These are phyloP conservation scores for Endogone sp. DNA, from an alignment of 192 early-diverging fungal genomes.

Conservation along the genomic window DNA sequence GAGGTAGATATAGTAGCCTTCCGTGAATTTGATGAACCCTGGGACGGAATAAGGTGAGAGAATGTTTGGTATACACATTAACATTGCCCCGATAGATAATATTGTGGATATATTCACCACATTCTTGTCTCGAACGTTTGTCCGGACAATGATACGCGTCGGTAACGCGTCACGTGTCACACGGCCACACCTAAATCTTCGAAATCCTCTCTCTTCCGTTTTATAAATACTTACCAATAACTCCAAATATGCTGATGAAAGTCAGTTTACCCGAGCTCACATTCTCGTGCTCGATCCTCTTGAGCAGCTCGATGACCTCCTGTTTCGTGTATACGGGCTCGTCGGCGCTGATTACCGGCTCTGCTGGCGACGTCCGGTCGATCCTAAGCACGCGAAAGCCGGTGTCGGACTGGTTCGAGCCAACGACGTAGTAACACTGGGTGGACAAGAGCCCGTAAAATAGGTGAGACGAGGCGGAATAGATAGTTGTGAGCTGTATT, in stretches of 20 bases:
- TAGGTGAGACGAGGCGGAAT: not conserved
- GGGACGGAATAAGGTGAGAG: no score
- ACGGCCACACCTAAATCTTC: no score
- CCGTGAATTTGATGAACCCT: constrained; percentile 89
- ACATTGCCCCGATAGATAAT: not conserved
- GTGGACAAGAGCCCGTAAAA: not conserved
- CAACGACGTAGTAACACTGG: constrained; percentile 79
- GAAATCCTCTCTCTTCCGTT: no score
- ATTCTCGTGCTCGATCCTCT: constrained; percentile 79
- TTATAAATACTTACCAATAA: constrained; percentile 51
- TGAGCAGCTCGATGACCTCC: constrained; percentile 68
- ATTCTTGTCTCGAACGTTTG: not conserved
- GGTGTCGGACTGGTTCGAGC: constrained; percentile 72
- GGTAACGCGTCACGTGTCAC: no score
- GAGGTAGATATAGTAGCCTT: constrained; percentile 88
- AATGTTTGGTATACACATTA: not conserved
- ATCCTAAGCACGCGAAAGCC: constrained; percentile 85
- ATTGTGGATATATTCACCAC: constrained; percentile 5
- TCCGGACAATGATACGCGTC: no score
- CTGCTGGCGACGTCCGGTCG: constrained; percentile 67
- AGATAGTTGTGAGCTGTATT: not conserved
- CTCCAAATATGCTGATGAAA: constrained; percentile 61
- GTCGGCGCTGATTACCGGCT: constrained; percentile 77
- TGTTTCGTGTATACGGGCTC: constrained; percentile 68
- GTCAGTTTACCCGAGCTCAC: constrained; percentile 67